These are phyloP conservation scores for Fusarium cyanostomum DNA, from an alignment of 2,329 filamentous ascomycete genomes.

Conservation along the genomic window DNA sequence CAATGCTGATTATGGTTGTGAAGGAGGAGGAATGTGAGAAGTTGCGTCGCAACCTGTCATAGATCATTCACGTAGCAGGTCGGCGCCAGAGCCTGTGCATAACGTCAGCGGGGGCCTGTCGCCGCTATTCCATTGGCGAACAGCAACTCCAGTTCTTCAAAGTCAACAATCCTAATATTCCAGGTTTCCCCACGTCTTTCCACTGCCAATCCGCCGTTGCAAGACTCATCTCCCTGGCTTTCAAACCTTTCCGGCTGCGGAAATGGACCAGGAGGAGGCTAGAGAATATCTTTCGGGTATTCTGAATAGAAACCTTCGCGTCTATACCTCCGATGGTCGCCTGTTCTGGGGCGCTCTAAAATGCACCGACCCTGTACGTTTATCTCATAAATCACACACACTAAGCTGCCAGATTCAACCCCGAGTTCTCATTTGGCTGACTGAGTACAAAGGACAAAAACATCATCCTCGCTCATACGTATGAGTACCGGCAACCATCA, in stretches of 20 bases:
- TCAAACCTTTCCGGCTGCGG: background rate
- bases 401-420: background rate
- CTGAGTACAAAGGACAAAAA: constrained; percentile 75
- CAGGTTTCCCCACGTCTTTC: constrained; percentile 5
- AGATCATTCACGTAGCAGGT: background rate
- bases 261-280: constrained; percentile 63
- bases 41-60: constrained; percentile 3
- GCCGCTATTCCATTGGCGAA: constrained; percentile 26
- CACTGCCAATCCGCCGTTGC: background rate
- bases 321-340: constrained; percentile 83
- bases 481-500: constrained; percentile 87
- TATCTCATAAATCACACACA: background rate
- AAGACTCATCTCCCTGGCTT: background rate
- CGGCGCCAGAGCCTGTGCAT: constrained; percentile 9
- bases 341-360: constrained; percentile 93
- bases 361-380: constrained; percentile 87
- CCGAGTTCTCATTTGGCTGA: background rate
- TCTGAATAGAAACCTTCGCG: constrained; percentile 79
- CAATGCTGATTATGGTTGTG: background rate
- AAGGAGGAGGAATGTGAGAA: background rate
- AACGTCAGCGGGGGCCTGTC: constrained; percentile 40
- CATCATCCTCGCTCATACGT: constrained; percentile 83
- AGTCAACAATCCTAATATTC: constrained; percentile 15
- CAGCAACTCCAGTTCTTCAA: constrained; percentile 3
- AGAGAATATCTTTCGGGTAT: constrained; percentile 69